Evolutionary conservation across 2,329 filamentous ascomycete species (phyloP).

Genomic region (Bipolaris oryzae): DNA sequence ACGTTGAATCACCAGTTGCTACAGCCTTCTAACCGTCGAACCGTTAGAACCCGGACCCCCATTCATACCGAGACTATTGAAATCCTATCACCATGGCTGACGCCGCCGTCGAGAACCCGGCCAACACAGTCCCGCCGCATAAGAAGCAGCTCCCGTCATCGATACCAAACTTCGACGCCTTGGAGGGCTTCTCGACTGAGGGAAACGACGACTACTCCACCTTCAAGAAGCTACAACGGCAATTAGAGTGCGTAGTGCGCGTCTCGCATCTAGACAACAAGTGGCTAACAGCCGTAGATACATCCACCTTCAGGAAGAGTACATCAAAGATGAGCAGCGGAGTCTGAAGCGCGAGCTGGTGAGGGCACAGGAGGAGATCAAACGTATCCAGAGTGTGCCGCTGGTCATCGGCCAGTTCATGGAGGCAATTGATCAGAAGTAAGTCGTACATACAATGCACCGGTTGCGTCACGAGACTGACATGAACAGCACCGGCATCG

Average conservation of each 20-base stretch:
- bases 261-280: conserved; percentile 3
- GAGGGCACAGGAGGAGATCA: conserved; percentile 98
- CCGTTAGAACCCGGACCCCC: conserved; percentile 2
- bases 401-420: conserved; percentile 99
- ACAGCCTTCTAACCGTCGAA: conserved; percentile 4
- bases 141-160: conserved; percentile 79
- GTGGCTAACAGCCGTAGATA: conserved; percentile 62
- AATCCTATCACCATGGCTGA: conserved; percentile 71
- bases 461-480: conserved; percentile 20
- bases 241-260: conserved; percentile 75
- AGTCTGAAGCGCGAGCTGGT: conserved; percentile 97
- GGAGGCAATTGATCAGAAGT: conserved; percentile 99
- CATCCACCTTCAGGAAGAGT: conserved; percentile 98
- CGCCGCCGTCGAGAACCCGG: conserved; percentile 81
- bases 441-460: conserved; percentile 42
- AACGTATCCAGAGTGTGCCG: conserved; percentile 97
- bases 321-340: conserved; percentile 99
- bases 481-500: conserved; percentile 81
- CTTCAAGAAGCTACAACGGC: conserved; percentile 94
- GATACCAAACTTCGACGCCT: conserved; percentile 87
- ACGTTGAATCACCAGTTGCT: conserved; percentile 1
- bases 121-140: conserved; percentile 74
- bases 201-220: conserved; percentile 91
- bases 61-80: conserved; percentile 5
- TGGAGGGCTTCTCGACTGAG: conserved; percentile 82